Base-by-base conservation (phyloP, 352 stramenopile species). In the Globisporangium nagaii region DNA sequence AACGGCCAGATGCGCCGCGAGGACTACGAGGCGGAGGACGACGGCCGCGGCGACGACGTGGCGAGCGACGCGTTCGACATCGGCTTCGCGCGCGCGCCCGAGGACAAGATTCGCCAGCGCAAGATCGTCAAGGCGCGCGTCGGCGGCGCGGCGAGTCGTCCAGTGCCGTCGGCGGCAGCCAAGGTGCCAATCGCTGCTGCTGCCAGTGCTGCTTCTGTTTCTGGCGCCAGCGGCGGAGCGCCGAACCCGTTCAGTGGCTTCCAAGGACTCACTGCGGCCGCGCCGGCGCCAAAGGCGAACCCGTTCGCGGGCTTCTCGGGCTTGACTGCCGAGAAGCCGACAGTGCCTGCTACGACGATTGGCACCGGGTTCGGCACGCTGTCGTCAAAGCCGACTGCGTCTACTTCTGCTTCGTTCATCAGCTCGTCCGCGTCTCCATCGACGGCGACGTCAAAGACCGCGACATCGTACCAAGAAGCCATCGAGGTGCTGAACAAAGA, bases 1-100 rank as follows among this genome's bases (percentile, higher is more conserved):
- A 88, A 88, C 57, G 79, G 76, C 8, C 84, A 95, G 67, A 86
- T 92, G 72, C 80, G 84, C 60, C 82, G 83, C 31, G 84, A 95
- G 60, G 82, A 95, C 34, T 93, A 88, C 68, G 84, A 93, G 48
- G 77, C 76, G 9, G 62, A 63, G 11, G 71, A 85, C 39, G 66
- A 70, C 41, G 47, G 65, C 50, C 49, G 35, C 39, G 46, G 41
- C 40, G 56, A 76, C 20, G 67, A 65, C n/a, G 58, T 71, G 27
- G 57, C 54, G 35, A 58, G 60, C 35, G 66, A 80, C 51, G 73
- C 73, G 8, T 79, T 72, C 46, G 75, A 82, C 35, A 78, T 70
- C 30, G 79, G 84, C 35, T 90, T 93, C 63, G 60, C 81, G 44
- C 79, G 83, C 34, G 84, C 83, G n/a, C 75, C 73, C 19, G 75